Percentiles rank a stretch among this genome's conserved stretches.
These are phyloP conservation scores for Hypomyces perniciosus DNA, from an alignment of 2,329 filamentous ascomycete genomes.

Conservation along the genomic window DNA sequence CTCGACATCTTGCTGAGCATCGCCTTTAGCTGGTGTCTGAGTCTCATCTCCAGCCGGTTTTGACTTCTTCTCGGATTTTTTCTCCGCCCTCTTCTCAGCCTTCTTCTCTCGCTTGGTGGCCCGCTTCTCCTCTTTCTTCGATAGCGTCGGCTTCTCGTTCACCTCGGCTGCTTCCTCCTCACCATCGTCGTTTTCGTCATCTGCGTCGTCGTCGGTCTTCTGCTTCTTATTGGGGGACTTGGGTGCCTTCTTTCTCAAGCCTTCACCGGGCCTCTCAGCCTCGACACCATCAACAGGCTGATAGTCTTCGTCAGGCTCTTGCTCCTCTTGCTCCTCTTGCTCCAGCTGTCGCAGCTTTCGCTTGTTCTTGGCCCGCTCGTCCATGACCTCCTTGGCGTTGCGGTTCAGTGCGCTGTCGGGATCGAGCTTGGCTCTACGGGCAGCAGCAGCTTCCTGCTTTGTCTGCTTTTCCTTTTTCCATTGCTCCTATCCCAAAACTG, in stretches of 20 bases:
- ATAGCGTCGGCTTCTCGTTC: constrained; percentile 42
- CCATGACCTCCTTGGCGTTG: constrained; percentile 87
- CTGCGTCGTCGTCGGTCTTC: constrained; percentile 21
- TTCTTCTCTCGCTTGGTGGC: constrained; percentile 41
- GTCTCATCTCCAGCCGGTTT: constrained; percentile 4
- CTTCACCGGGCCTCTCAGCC: constrained; percentile 57
- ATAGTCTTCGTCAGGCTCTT: constrained; percentile 39
- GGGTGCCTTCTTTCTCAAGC: constrained; percentile 45
- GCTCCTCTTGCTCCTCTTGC: constrained; percentile 36
- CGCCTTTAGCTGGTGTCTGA: constrained; percentile 15
- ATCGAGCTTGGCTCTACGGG: constrained; percentile 83
- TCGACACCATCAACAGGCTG: constrained; percentile 49
- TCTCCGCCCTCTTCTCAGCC: constrained; percentile 25
- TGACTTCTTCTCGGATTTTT: constrained; percentile 28
- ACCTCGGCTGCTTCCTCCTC: constrained; percentile 26
- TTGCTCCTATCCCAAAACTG: constrained; percentile 60
- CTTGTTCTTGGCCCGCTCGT: constrained; percentile 71
- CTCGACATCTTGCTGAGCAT: constrained; percentile 10
- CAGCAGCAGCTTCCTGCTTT: constrained; percentile 76
- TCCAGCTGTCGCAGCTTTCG: constrained; percentile 66
- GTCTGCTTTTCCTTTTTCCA: constrained; percentile 93
- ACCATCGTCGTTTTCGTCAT: constrained; percentile 19
- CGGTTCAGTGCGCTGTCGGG: constrained; percentile 75
- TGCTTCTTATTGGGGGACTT: constrained; percentile 51
- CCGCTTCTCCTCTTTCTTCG: constrained; percentile 51